Conservation (phyloP, 148 eudicot species). For the Arbutus unedo region DNA sequence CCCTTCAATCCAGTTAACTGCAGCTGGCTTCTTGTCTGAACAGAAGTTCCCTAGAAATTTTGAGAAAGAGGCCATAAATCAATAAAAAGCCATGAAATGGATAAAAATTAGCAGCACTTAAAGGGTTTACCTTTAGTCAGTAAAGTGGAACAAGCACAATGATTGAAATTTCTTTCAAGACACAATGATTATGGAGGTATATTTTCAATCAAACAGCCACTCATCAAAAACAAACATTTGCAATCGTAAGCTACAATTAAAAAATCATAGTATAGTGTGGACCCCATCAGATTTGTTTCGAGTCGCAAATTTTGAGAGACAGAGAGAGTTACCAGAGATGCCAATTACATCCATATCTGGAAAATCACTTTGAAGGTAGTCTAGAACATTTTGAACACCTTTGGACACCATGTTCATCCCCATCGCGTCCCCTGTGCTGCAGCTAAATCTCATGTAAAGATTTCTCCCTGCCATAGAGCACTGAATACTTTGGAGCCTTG, state of each 20-base stretch:
- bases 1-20: conserved; percentile 68
- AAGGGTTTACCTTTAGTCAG: not conserved
- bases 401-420: conserved; percentile 52
- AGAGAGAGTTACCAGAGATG: conserved; percentile 28
- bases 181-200: not conserved
- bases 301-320: not conserved
- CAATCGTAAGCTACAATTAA: not conserved
- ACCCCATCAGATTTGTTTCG: not conserved
- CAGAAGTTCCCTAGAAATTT: conserved; percentile 48
- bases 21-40: conserved; percentile 65
- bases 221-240: not conserved
- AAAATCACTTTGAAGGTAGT: conserved; percentile 34
- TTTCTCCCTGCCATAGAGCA: conserved; percentile 41
- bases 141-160: not conserved
- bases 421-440: conserved; percentile 44
- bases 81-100: not conserved
- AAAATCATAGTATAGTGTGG: not conserved
- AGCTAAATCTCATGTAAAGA: conserved; percentile 32
- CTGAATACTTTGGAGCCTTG: conserved; percentile 30
- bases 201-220: not conserved
- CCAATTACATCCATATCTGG: conserved; percentile 46
- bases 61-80: not conserved
- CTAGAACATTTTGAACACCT: conserved; percentile 44
- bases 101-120: not conserved
- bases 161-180: not conserved